Conservation (phyloP, 1,139 yeast species). For the Pichia sp. region DNA sequence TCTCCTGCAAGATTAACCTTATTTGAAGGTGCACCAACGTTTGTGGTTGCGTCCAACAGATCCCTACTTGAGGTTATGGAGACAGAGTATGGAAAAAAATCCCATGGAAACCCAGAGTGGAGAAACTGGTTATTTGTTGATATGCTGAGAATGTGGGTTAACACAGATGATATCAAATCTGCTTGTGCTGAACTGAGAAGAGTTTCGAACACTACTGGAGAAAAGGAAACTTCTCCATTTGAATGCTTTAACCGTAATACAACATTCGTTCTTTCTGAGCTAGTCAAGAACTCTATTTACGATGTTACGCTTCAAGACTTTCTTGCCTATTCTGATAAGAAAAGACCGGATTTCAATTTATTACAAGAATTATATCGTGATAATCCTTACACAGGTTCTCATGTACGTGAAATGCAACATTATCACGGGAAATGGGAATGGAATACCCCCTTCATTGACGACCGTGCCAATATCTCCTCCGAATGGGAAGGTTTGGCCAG, state of each 20-base stretch:
- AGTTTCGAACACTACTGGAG: not conserved
- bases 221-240: constrained; percentile 8
- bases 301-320: constrained; percentile 9
- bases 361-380: constrained; percentile 7
- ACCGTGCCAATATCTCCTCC: not conserved
- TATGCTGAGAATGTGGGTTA: constrained; percentile 25
- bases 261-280: constrained; percentile 1
- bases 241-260: constrained; percentile 15
- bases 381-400: constrained; percentile 1
- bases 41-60: constrained; percentile 38
- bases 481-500: constrained; percentile 5
- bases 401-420: constrained; percentile 11
- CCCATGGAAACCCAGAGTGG: constrained; percentile 32
- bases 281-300: constrained; percentile 6
- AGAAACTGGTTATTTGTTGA: constrained; percentile 25
- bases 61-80: constrained; percentile 33
- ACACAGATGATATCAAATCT: constrained; percentile 6
- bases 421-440: constrained; percentile 8
- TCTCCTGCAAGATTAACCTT: constrained; percentile 42
- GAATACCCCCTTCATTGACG: not conserved
- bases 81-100: constrained; percentile 23
- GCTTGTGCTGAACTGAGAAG: not conserved
- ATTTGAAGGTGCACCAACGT: constrained; percentile 46
- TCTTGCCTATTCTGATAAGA: not conserved
- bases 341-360: constrained; percentile 2